Conservation (phyloP, 2,329 filamentous ascomycete genomes). For the Fusarium siculi region DNA sequence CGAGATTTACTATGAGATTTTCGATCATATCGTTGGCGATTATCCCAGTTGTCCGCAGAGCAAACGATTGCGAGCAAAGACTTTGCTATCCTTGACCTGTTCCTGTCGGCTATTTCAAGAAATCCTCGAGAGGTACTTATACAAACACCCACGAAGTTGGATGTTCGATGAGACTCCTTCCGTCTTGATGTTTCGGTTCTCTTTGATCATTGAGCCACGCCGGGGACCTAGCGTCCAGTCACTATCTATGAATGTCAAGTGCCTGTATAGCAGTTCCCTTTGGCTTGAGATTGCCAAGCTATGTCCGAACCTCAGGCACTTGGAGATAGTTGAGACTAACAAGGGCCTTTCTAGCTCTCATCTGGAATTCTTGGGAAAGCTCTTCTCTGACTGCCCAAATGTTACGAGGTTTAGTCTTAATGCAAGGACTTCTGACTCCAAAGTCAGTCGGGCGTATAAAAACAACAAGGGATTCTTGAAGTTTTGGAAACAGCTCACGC, state of each 20-base stretch:
- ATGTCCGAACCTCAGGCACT: background rate
- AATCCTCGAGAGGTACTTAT: background rate
- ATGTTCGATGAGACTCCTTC: background rate
- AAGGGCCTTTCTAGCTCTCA: no score
- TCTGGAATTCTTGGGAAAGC: background rate
- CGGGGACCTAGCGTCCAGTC: background rate
- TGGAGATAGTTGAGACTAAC: background rate
- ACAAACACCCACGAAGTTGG: background rate
- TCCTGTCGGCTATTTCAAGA: background rate
- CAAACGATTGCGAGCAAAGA: background rate
- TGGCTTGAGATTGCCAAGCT: background rate
- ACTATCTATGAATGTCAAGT: background rate
- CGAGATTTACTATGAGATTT: constrained; percentile 11
- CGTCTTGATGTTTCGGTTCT: background rate
- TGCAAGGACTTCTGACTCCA: background rate
- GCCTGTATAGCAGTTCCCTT: background rate
- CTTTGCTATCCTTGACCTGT: background rate
- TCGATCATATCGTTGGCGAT: background rate
- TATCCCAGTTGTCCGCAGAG: background rate
- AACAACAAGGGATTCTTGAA: background rate
- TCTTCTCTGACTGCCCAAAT: background rate
- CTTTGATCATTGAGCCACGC: background rate
- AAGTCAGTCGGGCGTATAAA: background rate
- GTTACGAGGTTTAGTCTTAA: background rate
- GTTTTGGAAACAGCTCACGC: background rate